Evolutionary conservation across 345 rosid genomes (phyloP), one percentile per base, ranked within the genome.

Genomic region (Diplotaxis tenuifolia): DNA sequence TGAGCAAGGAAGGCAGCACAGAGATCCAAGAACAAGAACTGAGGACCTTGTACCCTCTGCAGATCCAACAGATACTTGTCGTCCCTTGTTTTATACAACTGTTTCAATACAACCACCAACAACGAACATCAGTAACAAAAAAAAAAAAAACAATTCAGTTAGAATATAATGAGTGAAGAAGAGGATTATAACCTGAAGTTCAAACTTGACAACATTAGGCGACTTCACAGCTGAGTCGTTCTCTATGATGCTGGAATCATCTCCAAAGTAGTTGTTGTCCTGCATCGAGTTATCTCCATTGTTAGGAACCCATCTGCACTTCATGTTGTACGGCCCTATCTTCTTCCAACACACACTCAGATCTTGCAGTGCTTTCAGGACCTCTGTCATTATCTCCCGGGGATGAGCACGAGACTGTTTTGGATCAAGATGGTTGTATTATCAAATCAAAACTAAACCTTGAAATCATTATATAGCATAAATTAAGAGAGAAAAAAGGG

Each of bases 271-370:
- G 74, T 80, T 76, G 79, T 83, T 83, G 63, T 72, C 76, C 14
- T 82, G 90, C 62, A 69, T 74, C 9, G 82, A 76, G 78, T 87
- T 86, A 67, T 84, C 87, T 40, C 27, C 28, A 40, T 66, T 75
- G 62, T 83, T 83, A 64, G 81, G 87, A 79, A 89, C 77, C 98
- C 98, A 92, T 81, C 91, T 82, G 86, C 97, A 95, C 82, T 90
- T 92, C 92, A 95, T 84, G 85, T 92, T 90, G 84, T 95, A 92
- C 58, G 90, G 96, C 56, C 98, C 96, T 22, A 92, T 92, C 85
- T 89, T 95, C 83, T 95, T 92, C 99, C 99, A 95, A 70, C 87
- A 77, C 21, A 90, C 99, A 70, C 85, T 89, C 82, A 95, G 80
- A 68, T 89, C 93, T 81, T 82, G 89, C 78, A 95, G 75, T 20